Evolutionary conservation across 169 alveolate species (phyloP).

Genomic region (Plasmodium fragile): DNA sequence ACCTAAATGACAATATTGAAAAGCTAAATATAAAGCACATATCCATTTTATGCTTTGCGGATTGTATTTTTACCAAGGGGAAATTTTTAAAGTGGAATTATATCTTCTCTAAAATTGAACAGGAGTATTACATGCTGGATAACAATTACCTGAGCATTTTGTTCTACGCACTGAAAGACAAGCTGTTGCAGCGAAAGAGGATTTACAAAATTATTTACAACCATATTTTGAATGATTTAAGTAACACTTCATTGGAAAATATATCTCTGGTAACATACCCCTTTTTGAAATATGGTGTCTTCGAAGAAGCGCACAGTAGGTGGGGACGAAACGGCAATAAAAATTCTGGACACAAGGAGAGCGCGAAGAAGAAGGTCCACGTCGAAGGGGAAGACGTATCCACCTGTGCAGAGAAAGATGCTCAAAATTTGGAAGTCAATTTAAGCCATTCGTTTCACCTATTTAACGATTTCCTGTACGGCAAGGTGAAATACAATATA

Average conservation of each 20-base stretch:
- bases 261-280: slow-evolving; percentile 35
- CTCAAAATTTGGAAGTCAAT: background rate
- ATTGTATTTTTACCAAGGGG: slow-evolving; percentile 22
- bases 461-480: slow-evolving; percentile 60
- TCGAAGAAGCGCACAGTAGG: background rate
- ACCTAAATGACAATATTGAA: slow-evolving; percentile 32
- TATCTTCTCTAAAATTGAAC: slow-evolving; percentile 41
- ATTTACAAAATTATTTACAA: slow-evolving; percentile 56
- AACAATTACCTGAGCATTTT: slow-evolving; percentile 37
- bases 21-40: slow-evolving; percentile 62
- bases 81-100: slow-evolving; percentile 19
- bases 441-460: slow-evolving; percentile 32
- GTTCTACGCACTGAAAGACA: slow-evolving; percentile 36
- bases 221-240: slow-evolving; percentile 23
- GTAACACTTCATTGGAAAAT: slow-evolving; percentile 23
- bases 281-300: slow-evolving; percentile 20
- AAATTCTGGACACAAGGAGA: background rate
- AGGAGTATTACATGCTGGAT: slow-evolving; percentile 33
- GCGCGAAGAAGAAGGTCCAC: background rate
- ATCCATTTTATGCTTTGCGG: slow-evolving; percentile 34
- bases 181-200: slow-evolving; percentile 6
- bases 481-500: slow-evolving; percentile 59
- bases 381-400: background rate
- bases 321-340: background rate
- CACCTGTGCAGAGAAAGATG: background rate